A percentile compares a stretch with the other conserved stretches of the same genome.
Conservation (phyloP, 176 grass and related monocot species). For the Hsuehochloa calcarea region DNA sequence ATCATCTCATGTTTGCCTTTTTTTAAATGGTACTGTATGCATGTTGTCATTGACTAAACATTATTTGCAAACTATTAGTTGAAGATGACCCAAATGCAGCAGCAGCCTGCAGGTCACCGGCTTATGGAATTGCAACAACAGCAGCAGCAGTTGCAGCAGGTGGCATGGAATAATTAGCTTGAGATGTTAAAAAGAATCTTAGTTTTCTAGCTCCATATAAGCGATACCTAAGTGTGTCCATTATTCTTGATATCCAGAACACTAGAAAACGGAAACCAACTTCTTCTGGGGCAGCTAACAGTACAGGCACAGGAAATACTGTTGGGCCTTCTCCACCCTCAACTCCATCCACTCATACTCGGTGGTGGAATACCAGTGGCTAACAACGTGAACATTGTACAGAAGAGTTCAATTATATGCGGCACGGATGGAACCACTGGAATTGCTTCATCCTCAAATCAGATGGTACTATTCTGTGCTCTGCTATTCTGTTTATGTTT, state of each 20-base stretch:
- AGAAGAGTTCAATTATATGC: slow-evolving; percentile 72
- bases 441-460: slow-evolving; percentile 77
- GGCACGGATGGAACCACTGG: slow-evolving; percentile 64
- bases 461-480: slow-evolving; percentile 63
- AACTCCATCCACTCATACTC: slow-evolving; percentile 86
- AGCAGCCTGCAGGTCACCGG: slow-evolving; percentile 74
- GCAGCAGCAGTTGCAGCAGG: slow-evolving; percentile 79
- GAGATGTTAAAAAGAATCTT: slow-evolving; percentile 8
- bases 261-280: slow-evolving; percentile 85
- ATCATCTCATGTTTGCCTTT: background rate
- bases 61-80: slow-evolving; percentile 57
- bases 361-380: slow-evolving; percentile 61
- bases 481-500: slow-evolving; percentile 25
- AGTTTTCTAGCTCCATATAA: slow-evolving; percentile 13
- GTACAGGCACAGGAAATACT: slow-evolving; percentile 86
- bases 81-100: slow-evolving; percentile 80
- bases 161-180: slow-evolving; percentile 9
- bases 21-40: background rate
- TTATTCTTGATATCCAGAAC: slow-evolving; percentile 52
- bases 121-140: slow-evolving; percentile 69
- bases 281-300: slow-evolving; percentile 89
- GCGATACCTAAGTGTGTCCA: slow-evolving; percentile 3
- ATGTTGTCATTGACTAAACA: slow-evolving; percentile 11
- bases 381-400: slow-evolving; percentile 59
- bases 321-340: slow-evolving; percentile 82